Conservation (phyloP, 208 protist genomes). For the Crithidia sp. region DNA sequence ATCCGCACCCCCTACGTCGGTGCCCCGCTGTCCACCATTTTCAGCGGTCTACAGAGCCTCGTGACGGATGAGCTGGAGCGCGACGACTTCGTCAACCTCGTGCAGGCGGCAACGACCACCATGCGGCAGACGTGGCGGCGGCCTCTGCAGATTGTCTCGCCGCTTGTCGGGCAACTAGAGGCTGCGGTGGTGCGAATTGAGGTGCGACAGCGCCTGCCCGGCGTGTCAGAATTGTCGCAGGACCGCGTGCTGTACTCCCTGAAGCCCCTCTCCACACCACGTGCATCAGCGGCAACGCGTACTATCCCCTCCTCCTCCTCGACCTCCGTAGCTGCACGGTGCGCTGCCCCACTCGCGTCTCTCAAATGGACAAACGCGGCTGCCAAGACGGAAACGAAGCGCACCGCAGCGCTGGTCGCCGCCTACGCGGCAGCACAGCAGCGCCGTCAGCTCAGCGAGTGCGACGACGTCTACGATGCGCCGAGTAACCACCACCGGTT, state of each 20-base stretch:
- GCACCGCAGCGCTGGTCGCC: conserved; percentile 4
- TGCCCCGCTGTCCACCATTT: conserved; percentile 51
- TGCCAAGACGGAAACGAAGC: conserved; percentile 4
- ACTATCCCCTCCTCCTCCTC: background rate
- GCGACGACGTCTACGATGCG: background rate
- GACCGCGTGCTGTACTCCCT: conserved; percentile 29
- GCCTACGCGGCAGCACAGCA: background rate
- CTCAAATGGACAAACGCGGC: background rate
- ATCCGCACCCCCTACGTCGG: conserved; percentile 55
- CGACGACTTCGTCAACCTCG: conserved; percentile 22
- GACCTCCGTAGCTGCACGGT: no score
- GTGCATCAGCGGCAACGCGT: background rate
- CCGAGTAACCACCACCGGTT: background rate
- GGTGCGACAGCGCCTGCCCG: conserved; percentile 20
- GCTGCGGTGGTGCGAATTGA: conserved; percentile 9
- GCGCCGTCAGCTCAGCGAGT: conserved; percentile 2
- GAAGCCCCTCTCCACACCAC: no score
- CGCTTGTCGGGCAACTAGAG: conserved; percentile 23
- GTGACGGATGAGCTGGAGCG: conserved; percentile 39
- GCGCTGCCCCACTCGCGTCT: no score
- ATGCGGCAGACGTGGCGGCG: conserved; percentile 20
- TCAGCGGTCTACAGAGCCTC: conserved; percentile 51
- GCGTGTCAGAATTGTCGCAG: background rate
- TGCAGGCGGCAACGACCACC: conserved; percentile 17
- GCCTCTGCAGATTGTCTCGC: conserved; percentile 8